These are phyloP conservation scores for Nicotiana attenuata DNA, from an alignment of 257 asterid species.

Conservation along the genomic window DNA sequence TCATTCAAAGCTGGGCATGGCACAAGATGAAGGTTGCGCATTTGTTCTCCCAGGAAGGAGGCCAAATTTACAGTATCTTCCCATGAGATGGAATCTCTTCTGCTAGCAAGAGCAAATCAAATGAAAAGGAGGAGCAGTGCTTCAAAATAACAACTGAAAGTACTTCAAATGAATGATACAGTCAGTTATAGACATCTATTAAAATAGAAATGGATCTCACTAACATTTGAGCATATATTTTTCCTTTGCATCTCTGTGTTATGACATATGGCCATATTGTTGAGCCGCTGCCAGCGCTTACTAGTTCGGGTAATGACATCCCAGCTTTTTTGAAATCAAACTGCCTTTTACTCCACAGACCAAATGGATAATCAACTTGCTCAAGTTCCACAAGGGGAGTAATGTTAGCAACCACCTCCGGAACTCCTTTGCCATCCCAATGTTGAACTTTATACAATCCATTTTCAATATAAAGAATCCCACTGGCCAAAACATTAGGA, in stretches of 20 bases:
- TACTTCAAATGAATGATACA: slow-evolving; percentile 7
- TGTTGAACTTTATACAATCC: slow-evolving; percentile 52
- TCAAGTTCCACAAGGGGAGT: slow-evolving; percentile 29
- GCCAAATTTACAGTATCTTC: slow-evolving; percentile 63
- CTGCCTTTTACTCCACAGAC: slow-evolving; percentile 63
- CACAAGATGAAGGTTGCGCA: slow-evolving; percentile 68
- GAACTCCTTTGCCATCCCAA: slow-evolving; percentile 88
- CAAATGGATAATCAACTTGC: slow-evolving; percentile 70
- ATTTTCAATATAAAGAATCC: slow-evolving; percentile 62
- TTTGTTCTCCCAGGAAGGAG: slow-evolving; percentile 86
- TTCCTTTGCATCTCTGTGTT: slow-evolving; percentile 80
- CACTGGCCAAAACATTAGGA: slow-evolving; percentile 77
- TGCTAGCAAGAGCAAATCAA: slow-evolving; percentile 35
- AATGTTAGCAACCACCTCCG: slow-evolving; percentile 47
- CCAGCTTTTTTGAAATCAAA: slow-evolving; percentile 61
- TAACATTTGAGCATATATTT: slow-evolving; percentile 82
- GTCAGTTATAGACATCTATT: not conserved
- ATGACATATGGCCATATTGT: slow-evolving; percentile 79
- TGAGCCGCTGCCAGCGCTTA: slow-evolving; percentile 35
- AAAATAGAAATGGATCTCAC: slow-evolving; percentile 22
- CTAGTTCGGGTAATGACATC: slow-evolving; percentile 32
- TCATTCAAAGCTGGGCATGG: slow-evolving; percentile 48
- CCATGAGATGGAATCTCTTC: slow-evolving; percentile 68
- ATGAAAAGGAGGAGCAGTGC: slow-evolving; percentile 8
- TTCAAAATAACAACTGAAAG: slow-evolving; percentile 10